Base-by-base conservation (phyloP, 306 rosid genomes). In the Acacia confusa region DNA sequence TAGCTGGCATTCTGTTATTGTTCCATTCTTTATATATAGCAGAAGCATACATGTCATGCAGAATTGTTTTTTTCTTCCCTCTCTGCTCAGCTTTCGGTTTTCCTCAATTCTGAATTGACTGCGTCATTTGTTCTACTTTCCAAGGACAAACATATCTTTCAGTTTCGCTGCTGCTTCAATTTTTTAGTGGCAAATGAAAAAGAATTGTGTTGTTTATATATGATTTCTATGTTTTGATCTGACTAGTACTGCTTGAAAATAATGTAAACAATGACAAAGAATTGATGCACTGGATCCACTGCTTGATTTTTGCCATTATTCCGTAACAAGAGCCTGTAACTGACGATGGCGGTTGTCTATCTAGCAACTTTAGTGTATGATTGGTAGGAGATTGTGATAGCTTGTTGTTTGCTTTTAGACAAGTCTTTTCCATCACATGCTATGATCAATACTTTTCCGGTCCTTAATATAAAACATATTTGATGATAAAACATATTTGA, bases 341-440 rank as follows among this genome's bases (percentile, higher is more conserved):
- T 70, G 41, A 14, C 15, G 22, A 44, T 48, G 65, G 64, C 50
- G 10, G 28, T 44, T 77, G 41, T 78, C 17, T 52, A 41, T 9
- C 61, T 77, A 53, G 27, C 65, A 65, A 13, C 65, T 50, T 72
- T 61, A 36, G 5, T 24, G 27, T 25, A 53, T 64, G 44, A 4
- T 52, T 60, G 43, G 69, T 53, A 43, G 63, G 63, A 53, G 69
- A 75, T 52, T 82, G 60, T 47, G 45, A 70, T 53, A 41, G 52
- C n/a, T 60, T 75, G 15, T 68, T 4, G 22, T 69, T 71, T 78
- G 13, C 25, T 58, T 45, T 72, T 67, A 43, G 61, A 73, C 45
- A 73, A 36, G 67, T 68, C n/a, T 28, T 55, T 78, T 75, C 52
- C 36, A 38, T 40, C 52, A 22, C 44, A 27, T 2, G 28, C 73